phyloP scores from a whole-genome alignment of 2,329 filamentous ascomycete genomes.

The Bipolaris gigantea region DNA sequence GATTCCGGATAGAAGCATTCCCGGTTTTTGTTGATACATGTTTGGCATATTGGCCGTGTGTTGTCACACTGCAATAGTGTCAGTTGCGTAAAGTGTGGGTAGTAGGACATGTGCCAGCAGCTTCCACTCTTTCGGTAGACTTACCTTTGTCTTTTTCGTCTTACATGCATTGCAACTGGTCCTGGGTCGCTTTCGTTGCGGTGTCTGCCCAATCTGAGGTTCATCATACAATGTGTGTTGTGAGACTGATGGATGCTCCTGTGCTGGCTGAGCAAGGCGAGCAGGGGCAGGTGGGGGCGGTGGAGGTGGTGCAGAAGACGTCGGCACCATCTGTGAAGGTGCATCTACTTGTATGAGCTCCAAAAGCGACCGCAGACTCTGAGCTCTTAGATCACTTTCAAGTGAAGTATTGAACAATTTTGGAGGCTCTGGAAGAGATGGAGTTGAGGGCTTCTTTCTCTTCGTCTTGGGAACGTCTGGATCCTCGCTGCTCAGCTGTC shows the following conservation, averaged over 20 bases:
- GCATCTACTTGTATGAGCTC: constrained; percentile 40
- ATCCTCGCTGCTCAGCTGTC: constrained; percentile 25
- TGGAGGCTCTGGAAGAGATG: constrained; percentile 21
- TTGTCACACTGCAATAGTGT: constrained; percentile 39
- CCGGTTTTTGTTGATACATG: constrained; percentile 41
- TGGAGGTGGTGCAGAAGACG: constrained; percentile 18
- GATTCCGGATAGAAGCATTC: constrained; percentile 38
- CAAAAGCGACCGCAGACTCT: constrained; percentile 43
- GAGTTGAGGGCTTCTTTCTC: constrained; percentile 28
- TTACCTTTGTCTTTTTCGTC: constrained; percentile 43
- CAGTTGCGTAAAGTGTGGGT: not conserved
- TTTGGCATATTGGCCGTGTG: constrained; percentile 38
- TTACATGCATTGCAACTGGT: constrained; percentile 44
- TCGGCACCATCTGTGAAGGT: constrained; percentile 15
- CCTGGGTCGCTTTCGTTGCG: constrained; percentile 28
- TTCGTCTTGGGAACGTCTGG: constrained; percentile 23
- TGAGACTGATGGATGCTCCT: constrained; percentile 3
- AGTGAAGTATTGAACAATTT: constrained; percentile 40
- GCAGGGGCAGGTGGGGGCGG: constrained; percentile 15
- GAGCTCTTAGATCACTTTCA: constrained; percentile 42
- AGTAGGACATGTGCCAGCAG: not conserved
- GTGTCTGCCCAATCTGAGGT: constrained; percentile 13
- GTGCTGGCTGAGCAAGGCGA: constrained; percentile 6
- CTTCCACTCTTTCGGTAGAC: not conserved
- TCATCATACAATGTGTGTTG: constrained; percentile 3